Base-by-base conservation (phyloP, 1,139 yeast species). In the Sugiyamaella pinicola region DNA sequence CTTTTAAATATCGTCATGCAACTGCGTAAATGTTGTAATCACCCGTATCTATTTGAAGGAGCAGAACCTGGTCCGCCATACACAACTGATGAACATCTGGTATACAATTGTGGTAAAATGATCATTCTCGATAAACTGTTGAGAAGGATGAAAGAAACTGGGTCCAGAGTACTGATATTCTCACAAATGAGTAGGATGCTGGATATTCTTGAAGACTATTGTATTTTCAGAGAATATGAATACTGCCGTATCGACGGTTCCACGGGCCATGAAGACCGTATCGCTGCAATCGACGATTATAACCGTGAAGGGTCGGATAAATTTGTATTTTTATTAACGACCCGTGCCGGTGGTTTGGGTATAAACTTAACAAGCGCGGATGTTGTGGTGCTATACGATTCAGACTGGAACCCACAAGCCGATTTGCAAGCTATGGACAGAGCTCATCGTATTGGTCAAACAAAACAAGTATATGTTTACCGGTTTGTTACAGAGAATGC, bases 51-150 rank as follows among this genome's bases (percentile, higher is more conserved):
- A 51, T 93, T 93, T 65, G 98, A 93, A 69, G 98, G 99, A 34
- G 99, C 99, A 1, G 99, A 93, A 68, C 98, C 98, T 0, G 98
- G 99, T 7, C 99, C 99, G 1, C 99, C 99, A 0, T 93, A 78
- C 67, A 93, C 98, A 2, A 93, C 96, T 1, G 99, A 91, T 69
- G 98, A 91, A 68, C 98, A 93, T 72, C 77, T 93, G 61, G 85
- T 93, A 7, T 85, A 68, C 71, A 93, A 93, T 67, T 80, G 96
- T 7, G 97, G 96, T 33, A 93, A 93, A 68, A 85, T 93, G 87
- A 79, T 87, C 52, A 87, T 93, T 47, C 72, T 93, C 55, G 99
- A 93, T 69, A 88, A 88, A 66, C 75, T 93, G 66, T 73, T 93
- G 61, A 83, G 81, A 62, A 84, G 89, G 61, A 75, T 87, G 70